Evolutionary conservation across 208 protist genomes (phyloP).

Genomic region (Leishmania major): DNA sequence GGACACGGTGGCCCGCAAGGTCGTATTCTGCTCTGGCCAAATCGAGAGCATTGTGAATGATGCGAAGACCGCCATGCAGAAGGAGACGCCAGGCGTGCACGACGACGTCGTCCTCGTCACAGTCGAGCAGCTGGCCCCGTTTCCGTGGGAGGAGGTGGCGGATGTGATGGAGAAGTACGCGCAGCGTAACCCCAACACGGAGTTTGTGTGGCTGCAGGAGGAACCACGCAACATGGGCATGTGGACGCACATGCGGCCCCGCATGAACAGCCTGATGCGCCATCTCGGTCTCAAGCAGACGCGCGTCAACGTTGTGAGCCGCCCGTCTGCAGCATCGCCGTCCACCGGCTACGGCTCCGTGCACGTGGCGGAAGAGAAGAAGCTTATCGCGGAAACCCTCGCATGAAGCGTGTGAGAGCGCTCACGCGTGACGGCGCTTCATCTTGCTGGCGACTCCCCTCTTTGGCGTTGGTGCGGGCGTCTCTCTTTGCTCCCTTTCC

Average conservation of each 20-base stretch:
- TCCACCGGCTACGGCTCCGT: conserved; percentile 90
- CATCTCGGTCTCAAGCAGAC: conserved; percentile 56
- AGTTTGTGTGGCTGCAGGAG: conserved; percentile 97
- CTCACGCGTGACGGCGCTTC: not conserved
- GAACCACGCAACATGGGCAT: conserved; percentile 98
- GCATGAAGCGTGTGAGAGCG: conserved; percentile 29
- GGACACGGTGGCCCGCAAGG: conserved; percentile 71
- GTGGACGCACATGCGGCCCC: conserved; percentile 87
- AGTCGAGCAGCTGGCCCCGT: conserved; percentile 97
- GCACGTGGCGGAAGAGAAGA: conserved; percentile 87
- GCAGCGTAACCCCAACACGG: conserved; percentile 74
- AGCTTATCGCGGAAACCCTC: conserved; percentile 67
- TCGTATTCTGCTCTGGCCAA: conserved; percentile 98
- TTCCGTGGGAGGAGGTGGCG: conserved; percentile 97
- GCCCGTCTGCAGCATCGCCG: conserved; percentile 79
- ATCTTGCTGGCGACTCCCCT: not conserved
- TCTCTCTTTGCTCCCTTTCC: too few species aligned
- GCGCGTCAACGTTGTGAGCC: conserved; percentile 72
- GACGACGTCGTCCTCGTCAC: conserved; percentile 93
- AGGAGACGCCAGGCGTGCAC: conserved; percentile 45
- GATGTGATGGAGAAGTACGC: conserved; percentile 90
- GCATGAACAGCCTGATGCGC: conserved; percentile 81
- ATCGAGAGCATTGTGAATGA: conserved; percentile 97
- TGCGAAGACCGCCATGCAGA: conserved; percentile 57
- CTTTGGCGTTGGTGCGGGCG: not conserved